Evolutionary conservation across 805 yeast genomes (phyloP), one percentile per base, ranked within the genome.

Genomic region (Candida boleticola): DNA sequence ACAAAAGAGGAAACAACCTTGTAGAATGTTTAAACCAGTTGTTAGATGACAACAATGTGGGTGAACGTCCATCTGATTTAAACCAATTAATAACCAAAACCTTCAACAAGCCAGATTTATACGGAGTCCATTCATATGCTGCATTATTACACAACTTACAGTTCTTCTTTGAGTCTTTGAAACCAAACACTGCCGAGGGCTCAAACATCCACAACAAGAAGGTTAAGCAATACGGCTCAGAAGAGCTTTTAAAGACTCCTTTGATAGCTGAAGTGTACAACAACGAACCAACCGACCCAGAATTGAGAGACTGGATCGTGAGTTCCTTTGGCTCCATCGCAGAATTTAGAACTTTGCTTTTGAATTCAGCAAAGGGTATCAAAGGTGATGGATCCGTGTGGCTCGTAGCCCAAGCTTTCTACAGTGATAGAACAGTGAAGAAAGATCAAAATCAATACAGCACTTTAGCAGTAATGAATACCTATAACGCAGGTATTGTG

Each of bases 371-470:
- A 9, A 64, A 71, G 38, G 76, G 84, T 3, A 77, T 89, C 46
- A 80, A 83, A 46, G 97, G 98, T 39, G 92, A 88, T 61, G 99
- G 99, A 3, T 82, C 76, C 63, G 85, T 90, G 9, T 93, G 97
- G 93, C 68, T 93, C 16, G 83, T 89, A 18, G 95, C 92, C 44
- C 73, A 72, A 63, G 71, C 60, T 13, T 38, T 29, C 22, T 38
- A 38, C 44, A 23, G 46, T 44, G 57, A 54, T 39, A 45, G 50
- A 42, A 47, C 60, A 10, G 54, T 43, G 9, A 47, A 47, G 17
- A 51, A 59, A 20, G 35, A 43, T 5, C 36, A 52, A n/a, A 48
- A 37, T 30, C 57, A 52, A 36, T 71, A 54, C 44, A 77, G 77
- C 43, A 66, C 73, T 25, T 71, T 93, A 53, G 82, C 79, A 39